Base-by-base conservation (phyloP, 2,329 filamentous ascomycete genomes). In the Fusarium mangiferae region DNA sequence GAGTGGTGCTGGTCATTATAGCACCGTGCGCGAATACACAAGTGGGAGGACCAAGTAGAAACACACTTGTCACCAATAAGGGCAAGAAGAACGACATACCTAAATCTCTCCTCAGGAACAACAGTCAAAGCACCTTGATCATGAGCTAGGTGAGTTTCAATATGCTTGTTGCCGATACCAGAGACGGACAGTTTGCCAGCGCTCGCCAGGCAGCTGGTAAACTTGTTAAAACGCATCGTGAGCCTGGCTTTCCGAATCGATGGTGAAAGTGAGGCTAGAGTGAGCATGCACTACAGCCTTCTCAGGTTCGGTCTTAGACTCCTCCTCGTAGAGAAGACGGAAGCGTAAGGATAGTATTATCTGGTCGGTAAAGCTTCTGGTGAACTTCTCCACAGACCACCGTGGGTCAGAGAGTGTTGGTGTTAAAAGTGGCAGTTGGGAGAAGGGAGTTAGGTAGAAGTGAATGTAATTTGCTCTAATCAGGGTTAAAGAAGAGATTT, bases 11-110 rank as follows among this genome's bases (percentile, higher is more conserved):
- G 18, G 24, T 7, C 18, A 20, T 14, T 12, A 26, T 26, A 14
- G 24, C 44, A 46, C 12, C n/a, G 6, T 13, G n/a, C 15, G 17
- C 5, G 0, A 20, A 45, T 17, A 26, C 26, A 45, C 7, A 26
- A 20, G 44, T 26, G 44, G 7, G 44, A 26, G 24, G 8, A 14
- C 24, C 7, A 26, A 45, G 7, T 18, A 45, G 11, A 26, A 45
- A 6, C 24, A 18, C 7, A 4, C 3, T 45, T 20, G 0, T 45
- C 17, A 9, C 42, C 42, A 18, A 9, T 5, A 8, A 45, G 17
- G 24, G 42, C 24, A 20, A 26, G 1, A 5, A 26, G n/a, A 26
- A 26, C 24, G 0, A 5, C n/a, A 44, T 1, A 8, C 8, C 7
- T 13, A 3, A 13, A 18, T 6, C 11, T 9, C 6, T 5, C n/a